phyloP scores from a whole-genome alignment of 805 yeast genomes.

The Metschnikowia sp. region DNA sequence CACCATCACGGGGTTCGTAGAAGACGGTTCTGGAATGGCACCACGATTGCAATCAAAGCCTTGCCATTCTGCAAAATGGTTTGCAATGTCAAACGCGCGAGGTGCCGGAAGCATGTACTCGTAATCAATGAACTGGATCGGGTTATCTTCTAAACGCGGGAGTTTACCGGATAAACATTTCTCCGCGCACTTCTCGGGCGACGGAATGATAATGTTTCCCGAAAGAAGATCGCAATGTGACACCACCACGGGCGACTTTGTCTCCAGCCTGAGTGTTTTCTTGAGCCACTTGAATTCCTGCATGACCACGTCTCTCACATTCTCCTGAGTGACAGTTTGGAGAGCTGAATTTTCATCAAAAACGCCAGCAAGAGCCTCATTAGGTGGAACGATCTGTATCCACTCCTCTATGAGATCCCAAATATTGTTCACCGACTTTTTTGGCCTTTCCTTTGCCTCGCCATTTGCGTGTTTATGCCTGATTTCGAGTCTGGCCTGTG shows the following conservation, averaged over 20 bases:
- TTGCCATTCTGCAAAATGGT: slow-evolving; percentile 78
- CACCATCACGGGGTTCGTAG: slow-evolving; percentile 42
- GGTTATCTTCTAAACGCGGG: slow-evolving; percentile 27
- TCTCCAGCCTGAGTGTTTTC: slow-evolving; percentile 28
- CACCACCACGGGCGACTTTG: slow-evolving; percentile 53
- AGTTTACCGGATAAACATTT: slow-evolving; percentile 1
- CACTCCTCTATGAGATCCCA: slow-evolving; percentile 64
- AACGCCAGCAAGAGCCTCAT: slow-evolving; percentile 34
- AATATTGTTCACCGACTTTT: slow-evolving; percentile 37
- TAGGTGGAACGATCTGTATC: slow-evolving; percentile 59
- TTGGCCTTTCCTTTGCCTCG: slow-evolving; percentile 2
- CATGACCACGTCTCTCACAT: slow-evolving; percentile 37
- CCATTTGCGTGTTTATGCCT: slow-evolving; percentile 2
- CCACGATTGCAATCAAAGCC: slow-evolving; percentile 68
- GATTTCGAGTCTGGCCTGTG: neutral
- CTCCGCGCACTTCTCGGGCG: slow-evolving; percentile 5
- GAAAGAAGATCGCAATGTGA: slow-evolving; percentile 70
- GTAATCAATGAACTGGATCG: slow-evolving; percentile 63
- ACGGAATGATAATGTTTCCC: slow-evolving; percentile 68
- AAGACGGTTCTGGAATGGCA: slow-evolving; percentile 53
- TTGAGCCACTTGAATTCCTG: slow-evolving; percentile 57
- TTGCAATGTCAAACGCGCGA: slow-evolving; percentile 70
- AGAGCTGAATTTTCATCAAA: slow-evolving; percentile 32
- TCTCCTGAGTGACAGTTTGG: slow-evolving; percentile 20
- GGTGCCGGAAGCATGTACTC: slow-evolving; percentile 74